These are phyloP conservation scores for Marvania coccoides DNA, from an alignment of 139 green algal genomes.

Conservation along the genomic window DNA sequence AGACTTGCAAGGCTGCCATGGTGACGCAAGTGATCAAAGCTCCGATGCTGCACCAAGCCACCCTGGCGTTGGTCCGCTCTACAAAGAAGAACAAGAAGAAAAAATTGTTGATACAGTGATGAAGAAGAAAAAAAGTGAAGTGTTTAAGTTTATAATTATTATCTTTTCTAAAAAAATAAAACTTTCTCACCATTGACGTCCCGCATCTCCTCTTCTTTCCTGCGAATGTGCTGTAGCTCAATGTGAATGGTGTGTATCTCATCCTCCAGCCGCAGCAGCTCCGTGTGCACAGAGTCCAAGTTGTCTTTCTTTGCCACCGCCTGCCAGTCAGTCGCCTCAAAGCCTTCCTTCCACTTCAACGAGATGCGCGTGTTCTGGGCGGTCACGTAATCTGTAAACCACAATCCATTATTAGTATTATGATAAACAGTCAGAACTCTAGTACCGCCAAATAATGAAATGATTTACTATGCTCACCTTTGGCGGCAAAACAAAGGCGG, in stretches of 20 bases:
- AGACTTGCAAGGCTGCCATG: conserved; percentile 68
- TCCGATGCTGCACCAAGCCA: conserved; percentile 73
- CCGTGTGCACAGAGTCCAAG: conserved; percentile 70
- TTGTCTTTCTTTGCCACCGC: conserved; percentile 92
- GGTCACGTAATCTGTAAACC: conserved; percentile 47
- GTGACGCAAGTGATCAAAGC: conserved; percentile 69
- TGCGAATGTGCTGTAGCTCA: conserved; percentile 69
- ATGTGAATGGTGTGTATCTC: conserved; percentile 65
- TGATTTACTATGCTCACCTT: conserved; percentile 24
- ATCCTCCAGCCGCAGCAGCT: conserved; percentile 62
- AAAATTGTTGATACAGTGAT: neutral
- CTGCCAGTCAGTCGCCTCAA: conserved; percentile 79
- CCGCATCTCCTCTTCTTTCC: conserved; percentile 78
- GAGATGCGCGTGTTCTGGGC: conserved; percentile 52
- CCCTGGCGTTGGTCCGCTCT: conserved; percentile 82
- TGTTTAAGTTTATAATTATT: neutral
- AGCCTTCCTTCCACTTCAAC: conserved; percentile 82
- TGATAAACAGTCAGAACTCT: neutral
- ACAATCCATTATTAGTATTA: neutral
- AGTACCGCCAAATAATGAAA: neutral
- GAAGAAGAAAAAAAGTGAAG: neutral
- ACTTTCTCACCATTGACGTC: conserved; percentile 70
- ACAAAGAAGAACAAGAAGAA: conserved; percentile 12
- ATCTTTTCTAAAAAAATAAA: neutral
- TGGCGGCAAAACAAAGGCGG: conserved; percentile 79